Percentiles rank a stretch among this genome's conserved stretches.
These are phyloP conservation scores for Earliella scabrosa DNA, from an alignment of 1,284 basidiomycete genomes.

Conservation along the genomic window DNA sequence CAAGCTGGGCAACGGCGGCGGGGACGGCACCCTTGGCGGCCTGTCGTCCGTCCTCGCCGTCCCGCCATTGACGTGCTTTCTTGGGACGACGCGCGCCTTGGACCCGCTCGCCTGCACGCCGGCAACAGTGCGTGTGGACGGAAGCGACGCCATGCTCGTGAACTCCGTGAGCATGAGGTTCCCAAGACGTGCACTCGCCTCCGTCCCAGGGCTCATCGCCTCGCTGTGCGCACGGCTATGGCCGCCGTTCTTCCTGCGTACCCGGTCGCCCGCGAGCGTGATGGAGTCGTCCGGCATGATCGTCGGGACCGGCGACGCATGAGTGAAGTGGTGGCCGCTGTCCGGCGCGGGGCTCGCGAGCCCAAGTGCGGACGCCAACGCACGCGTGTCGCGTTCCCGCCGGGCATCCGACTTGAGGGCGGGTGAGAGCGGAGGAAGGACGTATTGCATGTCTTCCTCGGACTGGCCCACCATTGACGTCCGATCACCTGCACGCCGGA, in stretches of 20 bases:
- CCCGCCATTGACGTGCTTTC: conserved; percentile 23
- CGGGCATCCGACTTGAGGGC: conserved; percentile 48
- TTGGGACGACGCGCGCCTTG: conserved; percentile 17
- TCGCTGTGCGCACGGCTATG: conserved; percentile 26
- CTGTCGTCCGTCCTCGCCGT: conserved; percentile 49
- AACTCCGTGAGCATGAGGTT: conserved; percentile 64
- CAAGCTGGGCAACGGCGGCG: conserved; percentile 72
- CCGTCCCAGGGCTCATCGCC: conserved; percentile 36
- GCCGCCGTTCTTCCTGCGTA: conserved; percentile 12
- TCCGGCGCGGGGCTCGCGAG: conserved; percentile 36
- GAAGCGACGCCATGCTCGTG: conserved; percentile 38
- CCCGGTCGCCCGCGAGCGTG: conserved; percentile 54
- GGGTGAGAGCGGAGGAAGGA: conserved; percentile 35
- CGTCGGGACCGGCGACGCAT: conserved; percentile 52
- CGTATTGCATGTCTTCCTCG: conserved; percentile 31
- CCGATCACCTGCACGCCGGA: conserved; percentile 15
- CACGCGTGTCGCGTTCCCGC: conserved; percentile 53
- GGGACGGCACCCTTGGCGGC: conserved; percentile 78
- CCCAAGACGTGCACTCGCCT: conserved; percentile 54
- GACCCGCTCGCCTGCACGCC: conserved; percentile 13
- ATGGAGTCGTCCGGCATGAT: conserved; percentile 74
- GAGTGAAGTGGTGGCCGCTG: conserved; percentile 35
- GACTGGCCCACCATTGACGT: conserved; percentile 34
- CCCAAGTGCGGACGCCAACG: conserved; percentile 58
- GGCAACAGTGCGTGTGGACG: conserved; percentile 36